These are phyloP conservation scores for Auxenochlorella protothecoides DNA, from an alignment of 139 green algal genomes.

Conservation along the genomic window DNA sequence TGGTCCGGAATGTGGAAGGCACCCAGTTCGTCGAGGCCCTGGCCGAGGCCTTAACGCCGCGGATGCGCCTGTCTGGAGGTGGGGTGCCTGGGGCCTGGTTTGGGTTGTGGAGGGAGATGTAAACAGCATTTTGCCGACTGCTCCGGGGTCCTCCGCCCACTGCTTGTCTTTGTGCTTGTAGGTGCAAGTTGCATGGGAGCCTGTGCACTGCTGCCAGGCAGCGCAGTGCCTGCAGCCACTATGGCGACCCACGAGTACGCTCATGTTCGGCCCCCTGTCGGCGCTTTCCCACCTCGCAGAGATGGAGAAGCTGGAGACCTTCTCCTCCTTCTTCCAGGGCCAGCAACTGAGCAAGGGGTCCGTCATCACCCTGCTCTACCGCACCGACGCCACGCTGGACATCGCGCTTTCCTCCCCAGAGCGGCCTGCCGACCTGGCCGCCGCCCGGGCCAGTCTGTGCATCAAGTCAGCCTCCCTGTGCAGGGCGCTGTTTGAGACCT, in stretches of 20 bases:
- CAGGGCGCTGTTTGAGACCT: slow-evolving; percentile 66
- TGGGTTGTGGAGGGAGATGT: no score
- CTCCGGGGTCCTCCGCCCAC: neutral
- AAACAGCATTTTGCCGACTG: no score
- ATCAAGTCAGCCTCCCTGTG: slow-evolving; percentile 47
- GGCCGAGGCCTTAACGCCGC: slow-evolving; percentile 48
- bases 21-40: slow-evolving; percentile 62
- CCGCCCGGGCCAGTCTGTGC: slow-evolving; percentile 17
- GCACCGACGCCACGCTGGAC: slow-evolving; percentile 27
- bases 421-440: no score
- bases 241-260: neutral
- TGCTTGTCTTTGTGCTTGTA: neutral
- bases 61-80: slow-evolving; percentile 49
- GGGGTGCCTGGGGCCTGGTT: neutral
- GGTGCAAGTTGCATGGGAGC: neutral
- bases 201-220: no score
- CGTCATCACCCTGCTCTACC: slow-evolving; percentile 32
- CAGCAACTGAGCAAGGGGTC: slow-evolving; percentile 39
- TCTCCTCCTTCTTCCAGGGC: slow-evolving; percentile 41
- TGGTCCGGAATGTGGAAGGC: slow-evolving; percentile 64
- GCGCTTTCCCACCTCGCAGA: slow-evolving; percentile 17
- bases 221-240: neutral
- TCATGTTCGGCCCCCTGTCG: neutral
- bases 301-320: slow-evolving; percentile 38
- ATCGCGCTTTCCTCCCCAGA: slow-evolving; percentile 7